These are phyloP conservation scores for Gracilaria vermiculophylla DNA, from an alignment of 23 red algal species.

Conservation along the genomic window DNA sequence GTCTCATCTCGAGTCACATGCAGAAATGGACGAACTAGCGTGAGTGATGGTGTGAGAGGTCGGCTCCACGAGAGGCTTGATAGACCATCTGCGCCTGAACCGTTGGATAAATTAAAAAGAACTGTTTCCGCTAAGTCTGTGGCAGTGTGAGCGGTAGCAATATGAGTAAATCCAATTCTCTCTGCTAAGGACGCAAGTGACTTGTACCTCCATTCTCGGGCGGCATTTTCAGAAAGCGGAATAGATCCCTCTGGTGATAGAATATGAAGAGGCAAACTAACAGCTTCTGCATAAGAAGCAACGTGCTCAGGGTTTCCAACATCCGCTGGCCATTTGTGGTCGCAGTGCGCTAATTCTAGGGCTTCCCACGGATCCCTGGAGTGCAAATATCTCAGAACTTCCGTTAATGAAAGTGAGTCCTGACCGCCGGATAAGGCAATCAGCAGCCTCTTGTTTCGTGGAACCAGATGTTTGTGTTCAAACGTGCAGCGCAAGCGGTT, in stretches of 20 bases:
- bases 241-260: constrained; percentile 1
- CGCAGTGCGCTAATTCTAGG: constrained; percentile 58
- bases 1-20: constrained; percentile 56
- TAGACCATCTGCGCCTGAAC: constrained; percentile 58
- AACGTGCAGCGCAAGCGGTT: constrained; percentile 43
- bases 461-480: constrained; percentile 25
- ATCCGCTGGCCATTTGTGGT: constrained; percentile 74
- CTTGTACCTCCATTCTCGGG: constrained; percentile 66
- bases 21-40: constrained; percentile 65
- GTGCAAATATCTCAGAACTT: constrained; percentile 27
- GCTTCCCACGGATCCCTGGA: constrained; percentile 1
- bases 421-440: constrained; percentile 68
- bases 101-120: constrained; percentile 49
- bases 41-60: not conserved
- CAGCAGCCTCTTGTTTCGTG: constrained; percentile 16
- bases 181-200: constrained; percentile 39
- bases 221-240: constrained; percentile 50
- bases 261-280: constrained; percentile 41
- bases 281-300: constrained; percentile 6
- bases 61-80: constrained; percentile 41
- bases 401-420: constrained; percentile 60
- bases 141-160: constrained; percentile 52
- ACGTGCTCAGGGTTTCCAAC: constrained; percentile 56
- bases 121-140: constrained; percentile 75
- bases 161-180: not conserved